Percentiles rank a stretch among this genome's conserved stretches.
Conservation (phyloP, 768 basidiomycete species). For the Agaricus blazei region DNA sequence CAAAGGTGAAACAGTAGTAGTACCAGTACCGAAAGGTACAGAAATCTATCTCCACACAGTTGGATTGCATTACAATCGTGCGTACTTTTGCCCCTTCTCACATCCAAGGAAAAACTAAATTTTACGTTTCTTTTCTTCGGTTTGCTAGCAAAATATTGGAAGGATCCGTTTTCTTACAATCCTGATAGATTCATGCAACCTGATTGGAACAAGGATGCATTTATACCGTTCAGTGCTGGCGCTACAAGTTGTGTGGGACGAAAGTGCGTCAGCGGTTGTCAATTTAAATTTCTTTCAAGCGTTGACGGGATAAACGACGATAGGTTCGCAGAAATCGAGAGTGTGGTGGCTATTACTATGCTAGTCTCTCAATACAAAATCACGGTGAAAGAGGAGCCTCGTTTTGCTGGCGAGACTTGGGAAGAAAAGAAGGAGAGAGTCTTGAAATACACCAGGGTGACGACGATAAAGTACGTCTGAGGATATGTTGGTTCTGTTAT, state of each 20-base stretch:
- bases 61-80: constrained; percentile 40
- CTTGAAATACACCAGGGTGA: constrained; percentile 21
- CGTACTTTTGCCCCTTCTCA: constrained; percentile 3
- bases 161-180: constrained; percentile 34
- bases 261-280: constrained; percentile 21
- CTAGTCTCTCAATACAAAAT: constrained; percentile 40
- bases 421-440: constrained; percentile 37
- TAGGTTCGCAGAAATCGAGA: constrained; percentile 45
- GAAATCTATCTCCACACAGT: constrained; percentile 22
- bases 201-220: constrained; percentile 16
- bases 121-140: not conserved
- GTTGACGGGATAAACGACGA: too few species aligned
- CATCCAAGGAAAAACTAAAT: not conserved
- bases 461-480: constrained; percentile 22
- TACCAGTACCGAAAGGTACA: constrained; percentile 14
- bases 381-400: constrained; percentile 41
- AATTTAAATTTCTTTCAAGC: too few species aligned
- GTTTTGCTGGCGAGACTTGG: constrained; percentile 39
- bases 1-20: constrained; percentile 4
- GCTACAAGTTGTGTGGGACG: constrained; percentile 41
- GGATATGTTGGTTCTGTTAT: not conserved
- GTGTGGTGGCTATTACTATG: constrained; percentile 40
- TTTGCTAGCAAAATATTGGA: constrained; percentile 39
- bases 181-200: constrained; percentile 15
- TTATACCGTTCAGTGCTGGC: constrained; percentile 23